Base-by-base conservation (phyloP, 1,139 yeast species). In the Candida sojae region DNA sequence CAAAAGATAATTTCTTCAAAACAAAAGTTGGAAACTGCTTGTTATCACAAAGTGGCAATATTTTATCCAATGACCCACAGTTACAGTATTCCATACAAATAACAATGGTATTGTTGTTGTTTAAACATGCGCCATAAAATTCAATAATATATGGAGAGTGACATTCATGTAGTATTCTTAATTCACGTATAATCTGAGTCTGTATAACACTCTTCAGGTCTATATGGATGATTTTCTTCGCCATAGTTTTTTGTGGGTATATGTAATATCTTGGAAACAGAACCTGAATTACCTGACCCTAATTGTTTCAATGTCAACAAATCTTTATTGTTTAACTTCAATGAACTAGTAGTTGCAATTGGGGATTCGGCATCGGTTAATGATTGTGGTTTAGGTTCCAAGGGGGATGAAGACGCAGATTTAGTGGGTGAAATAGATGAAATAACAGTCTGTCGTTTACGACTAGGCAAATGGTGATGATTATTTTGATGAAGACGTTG, bases 1-100 rank as follows among this genome's bases (percentile, higher is more conserved):
- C 83, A 55, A 71, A 85, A 11, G 96, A 82, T 36, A 92, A 82
- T 59, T 87, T 88, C 47, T 88, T 85, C 39, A 92, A 72, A 47
- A 89, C 85, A 44, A 73, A 72, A 52, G 86, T 85, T 3, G 91
- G 89, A 53, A 75, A 75, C 45, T 66, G 71, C 30, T 56, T 58
- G 21, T 65, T 58, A n/a, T 54, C 59, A 47, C 72, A 69, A 42
- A 86, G 79, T 58, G 75, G 88, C 53, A 85, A 70, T 30, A 92
- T 86, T 53, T 88, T 83, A 64, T 92, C 98, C 45, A 93, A 73
- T 0, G 97, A 90, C 0, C 97, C 95, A 66, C 97, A 88, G 67
- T 93, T 96, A 82, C 93, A 88, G 66, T 89, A 92, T 65, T 93
- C 98, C 96, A 92, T 90, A 66, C 96, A 86, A 54, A 93, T 87